phyloP scores from a whole-genome alignment of 176 grass and related monocot genomes.

The Musa troglodytarum region DNA sequence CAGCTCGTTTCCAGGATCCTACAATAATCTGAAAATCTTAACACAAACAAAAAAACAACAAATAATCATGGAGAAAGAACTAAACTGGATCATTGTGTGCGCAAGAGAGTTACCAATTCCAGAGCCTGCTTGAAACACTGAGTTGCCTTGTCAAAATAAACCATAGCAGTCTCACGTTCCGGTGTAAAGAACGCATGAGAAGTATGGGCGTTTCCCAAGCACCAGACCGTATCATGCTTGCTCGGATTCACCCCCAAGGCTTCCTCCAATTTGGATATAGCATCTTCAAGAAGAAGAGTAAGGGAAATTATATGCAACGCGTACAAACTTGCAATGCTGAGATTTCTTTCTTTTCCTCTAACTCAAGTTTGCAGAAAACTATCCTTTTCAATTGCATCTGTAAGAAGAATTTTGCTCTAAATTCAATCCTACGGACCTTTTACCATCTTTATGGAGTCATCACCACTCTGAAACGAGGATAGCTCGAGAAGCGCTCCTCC shows the following conservation, averaged over 20 bases:
- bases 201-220: conserved; percentile 43
- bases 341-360: background rate
- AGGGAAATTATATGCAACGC: background rate
- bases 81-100: background rate
- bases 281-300: conserved; percentile 18
- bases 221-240: conserved; percentile 41
- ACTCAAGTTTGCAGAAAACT: background rate
- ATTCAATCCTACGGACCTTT: conserved; percentile 16
- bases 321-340: background rate
- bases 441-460: conserved; percentile 24
- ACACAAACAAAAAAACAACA: background rate
- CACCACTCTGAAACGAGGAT: conserved; percentile 26
- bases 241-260: conserved; percentile 35
- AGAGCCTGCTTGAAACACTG: conserved; percentile 32
- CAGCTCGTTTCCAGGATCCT: conserved; percentile 47
- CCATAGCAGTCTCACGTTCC: conserved; percentile 22
- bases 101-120: conserved; percentile 29
- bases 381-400: too few species aligned
- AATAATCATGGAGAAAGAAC: background rate
- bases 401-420: background rate
- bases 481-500: conserved; percentile 41
- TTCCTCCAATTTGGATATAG: conserved; percentile 37
- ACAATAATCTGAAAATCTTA: conserved; percentile 20
- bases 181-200: conserved; percentile 28
- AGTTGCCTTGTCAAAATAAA: conserved; percentile 36